Evolutionary conservation across 169 alveolate genomes (phyloP).

Genomic region (Eimeria sp.): DNA sequence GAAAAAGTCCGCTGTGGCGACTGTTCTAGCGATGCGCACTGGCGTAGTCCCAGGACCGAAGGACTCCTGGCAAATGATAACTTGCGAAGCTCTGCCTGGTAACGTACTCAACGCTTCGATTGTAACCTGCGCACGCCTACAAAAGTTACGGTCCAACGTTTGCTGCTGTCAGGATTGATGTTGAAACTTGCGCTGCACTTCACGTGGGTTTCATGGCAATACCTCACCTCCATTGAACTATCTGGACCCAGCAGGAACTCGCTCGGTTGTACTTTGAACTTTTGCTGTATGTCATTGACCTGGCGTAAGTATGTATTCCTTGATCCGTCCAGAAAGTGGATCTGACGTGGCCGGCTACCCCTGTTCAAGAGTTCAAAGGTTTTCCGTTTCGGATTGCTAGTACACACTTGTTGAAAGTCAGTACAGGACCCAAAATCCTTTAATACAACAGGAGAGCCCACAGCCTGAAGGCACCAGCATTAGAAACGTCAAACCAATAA

Average conservation of each 20-base stretch:
- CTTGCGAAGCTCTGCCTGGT: constrained; percentile 73
- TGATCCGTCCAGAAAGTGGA: constrained; percentile 58
- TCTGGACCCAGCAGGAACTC: constrained; percentile 53
- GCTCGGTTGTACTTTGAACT: constrained; percentile 34
- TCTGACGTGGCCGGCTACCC: constrained; percentile 49
- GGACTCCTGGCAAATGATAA: constrained; percentile 71
- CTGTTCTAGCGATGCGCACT: constrained; percentile 42
- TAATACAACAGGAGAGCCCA: constrained; percentile 54
- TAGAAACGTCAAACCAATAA: neutral
- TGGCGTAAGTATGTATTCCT: constrained; percentile 40
- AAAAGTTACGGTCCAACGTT: neutral
- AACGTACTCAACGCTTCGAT: constrained; percentile 66
- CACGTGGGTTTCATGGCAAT: neutral
- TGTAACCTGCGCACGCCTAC: constrained; percentile 57
- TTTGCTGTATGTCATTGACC: constrained; percentile 33
- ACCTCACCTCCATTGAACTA: constrained; percentile 42
- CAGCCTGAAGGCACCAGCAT: constrained; percentile 17
- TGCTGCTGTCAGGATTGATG: neutral
- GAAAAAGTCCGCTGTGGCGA: constrained; percentile 77
- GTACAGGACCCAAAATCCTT: constrained; percentile 36
- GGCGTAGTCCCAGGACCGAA: constrained; percentile 72
- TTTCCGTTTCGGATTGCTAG: constrained; percentile 48
- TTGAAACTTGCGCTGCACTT: neutral
- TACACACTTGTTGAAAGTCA: constrained; percentile 63
- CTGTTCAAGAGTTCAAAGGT: constrained; percentile 44